phyloP scores from a whole-genome alignment of 306 rosid species.

The Cyclanthera cordifolia region DNA sequence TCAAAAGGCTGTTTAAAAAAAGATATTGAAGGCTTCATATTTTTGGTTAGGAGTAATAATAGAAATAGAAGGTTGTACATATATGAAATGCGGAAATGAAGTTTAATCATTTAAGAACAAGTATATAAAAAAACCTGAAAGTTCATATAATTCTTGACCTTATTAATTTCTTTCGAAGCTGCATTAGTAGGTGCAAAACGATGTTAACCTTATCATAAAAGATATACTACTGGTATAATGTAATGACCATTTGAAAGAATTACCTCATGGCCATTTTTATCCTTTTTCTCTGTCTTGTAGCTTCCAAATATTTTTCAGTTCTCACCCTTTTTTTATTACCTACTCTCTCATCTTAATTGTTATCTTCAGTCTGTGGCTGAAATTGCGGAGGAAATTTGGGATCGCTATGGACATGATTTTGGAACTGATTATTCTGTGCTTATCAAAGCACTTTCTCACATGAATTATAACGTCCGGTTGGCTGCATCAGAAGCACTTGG shows the following conservation, averaged over 20 bases:
- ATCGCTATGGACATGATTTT: slow-evolving; percentile 81
- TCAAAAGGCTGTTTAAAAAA: not conserved
- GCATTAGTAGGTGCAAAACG: not conserved
- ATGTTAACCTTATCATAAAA: not conserved
- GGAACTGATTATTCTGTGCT: slow-evolving; percentile 87
- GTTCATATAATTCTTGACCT: not conserved
- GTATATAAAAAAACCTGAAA: not conserved
- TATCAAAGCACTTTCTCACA: slow-evolving; percentile 73
- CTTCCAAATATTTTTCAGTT: not conserved
- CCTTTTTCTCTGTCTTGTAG: not conserved
- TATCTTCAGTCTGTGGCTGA: slow-evolving; percentile 70
- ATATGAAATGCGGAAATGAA: not conserved
- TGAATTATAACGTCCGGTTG: slow-evolving; percentile 66
- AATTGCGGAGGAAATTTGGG: slow-evolving; percentile 91
- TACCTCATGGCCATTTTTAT: not conserved
- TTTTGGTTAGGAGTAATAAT: not conserved
- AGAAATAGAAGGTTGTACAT: not conserved
- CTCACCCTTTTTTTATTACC: not conserved
- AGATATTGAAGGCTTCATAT: not conserved
- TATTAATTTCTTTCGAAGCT: not conserved
- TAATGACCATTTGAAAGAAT: not conserved
- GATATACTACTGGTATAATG: not conserved
- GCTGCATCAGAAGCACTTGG: slow-evolving; percentile 94
- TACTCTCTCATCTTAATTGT: slow-evolving; percentile 7
- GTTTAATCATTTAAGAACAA: not conserved